Base-by-base conservation (phyloP, 1,284 basidiomycete species). In the Microbotryomycetes sp. region DNA sequence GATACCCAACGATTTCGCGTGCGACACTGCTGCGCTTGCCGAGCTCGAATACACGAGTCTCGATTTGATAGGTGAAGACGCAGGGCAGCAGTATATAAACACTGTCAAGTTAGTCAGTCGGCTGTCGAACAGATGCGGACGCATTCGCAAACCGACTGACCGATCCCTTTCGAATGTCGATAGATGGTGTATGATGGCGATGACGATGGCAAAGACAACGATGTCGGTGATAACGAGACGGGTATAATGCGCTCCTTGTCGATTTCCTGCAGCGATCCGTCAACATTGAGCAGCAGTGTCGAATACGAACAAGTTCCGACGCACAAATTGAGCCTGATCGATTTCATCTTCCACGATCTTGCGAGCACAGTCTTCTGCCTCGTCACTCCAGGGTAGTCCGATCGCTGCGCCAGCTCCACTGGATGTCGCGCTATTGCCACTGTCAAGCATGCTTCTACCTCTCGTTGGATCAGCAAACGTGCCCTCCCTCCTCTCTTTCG, bases 1-100 rank as follows among this genome's bases (percentile, higher is more conserved):
- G 72, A 78, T 23, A 71, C 79, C 62, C 70, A 76, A 53, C 19
- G 86, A 74, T 14, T 84, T 83, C 46, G 82, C 83, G 29, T 80
- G 76, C 58, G 80, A 78, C 69, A 83, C 84, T 16, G 86, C 79
- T 23, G 81, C 75, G 9, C 80, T 71, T 4, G 83, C 81, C 15
- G 83, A 84, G 1, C 86, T 86, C 0, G 89, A 88, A 76, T 92
- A 93, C 45, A 93, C 73, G 88, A 94, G 91, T 56, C 90, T 83
- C 67, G 84, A 80, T 73, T 88, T 89, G 75, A 93, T 81, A 1
- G 88, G 86, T 1, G 87, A 89, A 14, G 77, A 74, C 1, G 84
- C 81, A 0, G 91, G 91, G 74, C 91, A 93, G 36, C 86, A 87
- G 76, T 94, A 94, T 63, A 93, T 87, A 75, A 90, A 91, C 46